Base-by-base conservation (phyloP, 768 basidiomycete genomes). In the Lactarius quietus region DNA sequence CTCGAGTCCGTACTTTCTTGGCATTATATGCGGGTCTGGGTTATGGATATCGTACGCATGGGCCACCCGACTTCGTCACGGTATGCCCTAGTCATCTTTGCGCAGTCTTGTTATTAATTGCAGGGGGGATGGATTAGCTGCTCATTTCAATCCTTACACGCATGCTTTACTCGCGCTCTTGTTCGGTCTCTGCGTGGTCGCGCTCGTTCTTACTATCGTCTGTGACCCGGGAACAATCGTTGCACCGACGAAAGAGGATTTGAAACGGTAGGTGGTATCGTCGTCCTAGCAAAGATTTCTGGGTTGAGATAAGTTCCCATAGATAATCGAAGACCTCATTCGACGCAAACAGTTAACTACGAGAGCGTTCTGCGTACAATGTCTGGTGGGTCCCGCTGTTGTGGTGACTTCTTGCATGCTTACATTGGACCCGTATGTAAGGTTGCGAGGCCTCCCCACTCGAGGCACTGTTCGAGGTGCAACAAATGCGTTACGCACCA, bases 221-320 rank as follows among this genome's bases (percentile, higher is more conserved):
- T 31, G 43, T 28, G 59, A 65, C 55, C 64, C 64, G 17, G 64
- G 64, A n/a, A 48, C 12, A 41, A 61, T 43, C 26, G 20, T n/a
- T 1, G 31, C 55, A 5, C 35, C 10, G 17, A 26, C n/a, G 20
- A 56, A 39, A 33, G 45, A 57, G 1, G 36, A 8, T 2, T 28
- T 65, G 64, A 65, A 52, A 38, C 45, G 29, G 64, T 65, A n/a
- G 6, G 26, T 60, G 1, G 6, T 3, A 18, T 26, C 10, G 17
- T 20, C 31, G 6, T n/a, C 18, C 3, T 55, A 28, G 6, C 29
- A 45, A 20, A 18, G 9, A n/a, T 33, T 39, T 15, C 35, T 1
- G 10, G 35, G 14, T 26, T 14, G 18, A 17, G 12, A n/a, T 43
- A 5, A 54, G 17, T 48, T 20, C 7, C 28, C n/a, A 9, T 18